A percentile compares a stretch with the other conserved stretches of the same genome.
phyloP scores from a whole-genome alignment of 805 yeast species.

The Starmerella cellae region DNA sequence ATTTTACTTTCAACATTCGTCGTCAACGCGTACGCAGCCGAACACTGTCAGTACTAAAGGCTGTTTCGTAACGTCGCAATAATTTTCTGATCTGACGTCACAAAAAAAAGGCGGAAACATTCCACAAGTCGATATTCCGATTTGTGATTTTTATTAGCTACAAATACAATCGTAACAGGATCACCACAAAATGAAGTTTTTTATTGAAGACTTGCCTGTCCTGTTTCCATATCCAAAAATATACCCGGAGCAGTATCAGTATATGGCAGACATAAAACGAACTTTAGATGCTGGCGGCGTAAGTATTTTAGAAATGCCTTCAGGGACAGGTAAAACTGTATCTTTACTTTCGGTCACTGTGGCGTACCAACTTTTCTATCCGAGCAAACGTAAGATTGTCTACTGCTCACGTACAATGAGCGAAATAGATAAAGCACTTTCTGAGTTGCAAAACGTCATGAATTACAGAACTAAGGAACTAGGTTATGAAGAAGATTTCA shows the following conservation, averaged over 20 bases:
- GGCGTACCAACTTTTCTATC: constrained; percentile 86
- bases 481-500: constrained; percentile 77
- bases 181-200: constrained; percentile 71
- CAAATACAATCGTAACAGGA: no score
- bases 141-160: no score
- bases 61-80: no score
- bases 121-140: no score
- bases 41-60: no score
- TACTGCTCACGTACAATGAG: constrained; percentile 99
- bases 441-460: constrained; percentile 82
- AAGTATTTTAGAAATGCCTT: constrained; percentile 96
- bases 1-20: no score
- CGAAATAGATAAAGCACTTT: constrained; percentile 92
- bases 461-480: constrained; percentile 68
- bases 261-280: constrained; percentile 90
- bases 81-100: no score
- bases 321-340: constrained; percentile 97
- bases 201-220: constrained; percentile 89
- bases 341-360: constrained; percentile 81
- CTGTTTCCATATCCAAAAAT: constrained; percentile 92
- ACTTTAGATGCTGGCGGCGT: constrained; percentile 94
- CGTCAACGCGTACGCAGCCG: no score
- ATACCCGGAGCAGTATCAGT: constrained; percentile 96
- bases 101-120: no score
- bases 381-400: constrained; percentile 85